Evolutionary conservation across 768 basidiomycete species (phyloP), one percentile per base, ranked within the genome.

Genomic region (Podaxis sp.): DNA sequence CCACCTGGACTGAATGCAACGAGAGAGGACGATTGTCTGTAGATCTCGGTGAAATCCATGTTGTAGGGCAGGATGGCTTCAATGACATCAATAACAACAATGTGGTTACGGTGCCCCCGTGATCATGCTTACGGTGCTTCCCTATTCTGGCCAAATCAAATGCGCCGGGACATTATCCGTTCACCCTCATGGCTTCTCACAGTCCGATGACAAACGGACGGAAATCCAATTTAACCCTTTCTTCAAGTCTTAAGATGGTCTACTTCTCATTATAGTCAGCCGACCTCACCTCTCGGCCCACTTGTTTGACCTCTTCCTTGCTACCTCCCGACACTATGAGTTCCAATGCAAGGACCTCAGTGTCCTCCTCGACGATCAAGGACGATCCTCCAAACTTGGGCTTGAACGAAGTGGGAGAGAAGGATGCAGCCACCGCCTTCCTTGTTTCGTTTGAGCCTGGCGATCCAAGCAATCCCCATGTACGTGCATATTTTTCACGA

Each of bases 31-130:
- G 90, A 82, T 52, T 92, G 91, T 63, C 82, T 83, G 79, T 93
- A 93, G 63, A 90, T 80, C 70, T 93, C 90, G 18, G 92, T 93
- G 68, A 93, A 93, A 73, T 94, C 91, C 90, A 92, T 91, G 21
- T 18, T 52, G 52, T 53, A 58, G 14, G 36, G 27, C 21, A 59
- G 37, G 53, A 44, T 48, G 51, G 32, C 21, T 14, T 61, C 40
- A 25, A 44, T 48, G 32, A 28, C 35, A 25, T 48, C 47, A 11
- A 25, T 13, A 11, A 51, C 18, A 9, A 14, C 18, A 36, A 51
- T 55, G 40, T 18, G 18, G n/a, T 35, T 14, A 9, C 4, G n/a
- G n/a, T n/a, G 38, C 23, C 51, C 47, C 11, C 38, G 40, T 50
- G 61, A 50, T 57, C 23, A 16, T 47, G 55, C 55, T 57, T 44